phyloP scores from a whole-genome alignment of 208 protist species.

The Trypanosoma scelopori region DNA sequence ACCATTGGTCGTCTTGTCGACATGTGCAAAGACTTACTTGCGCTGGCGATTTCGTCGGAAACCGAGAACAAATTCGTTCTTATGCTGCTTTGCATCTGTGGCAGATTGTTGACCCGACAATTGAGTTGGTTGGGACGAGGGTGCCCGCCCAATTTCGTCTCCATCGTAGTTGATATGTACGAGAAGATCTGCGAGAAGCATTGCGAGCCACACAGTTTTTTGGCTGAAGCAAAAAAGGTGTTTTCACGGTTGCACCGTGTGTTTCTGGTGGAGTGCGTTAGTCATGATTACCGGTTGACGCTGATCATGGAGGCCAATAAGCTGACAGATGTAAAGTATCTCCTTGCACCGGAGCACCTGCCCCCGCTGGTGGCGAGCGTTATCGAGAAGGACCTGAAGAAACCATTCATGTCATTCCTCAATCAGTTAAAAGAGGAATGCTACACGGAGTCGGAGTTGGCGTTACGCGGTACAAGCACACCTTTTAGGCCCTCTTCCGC shows the following conservation, averaged over 20 bases:
- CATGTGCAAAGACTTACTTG: slow-evolving; percentile 22
- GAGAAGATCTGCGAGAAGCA: slow-evolving; percentile 36
- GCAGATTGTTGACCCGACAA: slow-evolving; percentile 60
- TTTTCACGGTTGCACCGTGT: slow-evolving; percentile 64
- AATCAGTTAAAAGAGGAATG: slow-evolving; percentile 76
- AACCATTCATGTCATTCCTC: slow-evolving; percentile 81
- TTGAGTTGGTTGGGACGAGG: slow-evolving; percentile 54
- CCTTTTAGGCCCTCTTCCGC: slow-evolving; percentile 30
- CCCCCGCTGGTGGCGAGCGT: slow-evolving; percentile 57
- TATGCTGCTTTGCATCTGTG: slow-evolving; percentile 67
- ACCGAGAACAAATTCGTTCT: slow-evolving; percentile 26
- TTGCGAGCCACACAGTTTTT: slow-evolving; percentile 21
- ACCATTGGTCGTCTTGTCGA: slow-evolving; percentile 35
- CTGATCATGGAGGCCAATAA: slow-evolving; percentile 65
- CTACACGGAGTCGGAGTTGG: slow-evolving; percentile 48
- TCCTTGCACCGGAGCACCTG: slow-evolving; percentile 61
- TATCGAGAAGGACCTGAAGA: slow-evolving; percentile 76
- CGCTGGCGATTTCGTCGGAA: not conserved
- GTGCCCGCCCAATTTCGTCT: slow-evolving; percentile 58
- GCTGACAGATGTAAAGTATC: slow-evolving; percentile 64
- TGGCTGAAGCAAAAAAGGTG: slow-evolving; percentile 48
- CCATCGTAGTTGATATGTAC: slow-evolving; percentile 50
- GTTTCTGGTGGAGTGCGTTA: slow-evolving; percentile 75
- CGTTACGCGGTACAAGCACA: slow-evolving; percentile 29
- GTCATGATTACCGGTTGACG: slow-evolving; percentile 80